Conservation (phyloP, 331 rosid genomes). For the Stylosanthes scabra region DNA sequence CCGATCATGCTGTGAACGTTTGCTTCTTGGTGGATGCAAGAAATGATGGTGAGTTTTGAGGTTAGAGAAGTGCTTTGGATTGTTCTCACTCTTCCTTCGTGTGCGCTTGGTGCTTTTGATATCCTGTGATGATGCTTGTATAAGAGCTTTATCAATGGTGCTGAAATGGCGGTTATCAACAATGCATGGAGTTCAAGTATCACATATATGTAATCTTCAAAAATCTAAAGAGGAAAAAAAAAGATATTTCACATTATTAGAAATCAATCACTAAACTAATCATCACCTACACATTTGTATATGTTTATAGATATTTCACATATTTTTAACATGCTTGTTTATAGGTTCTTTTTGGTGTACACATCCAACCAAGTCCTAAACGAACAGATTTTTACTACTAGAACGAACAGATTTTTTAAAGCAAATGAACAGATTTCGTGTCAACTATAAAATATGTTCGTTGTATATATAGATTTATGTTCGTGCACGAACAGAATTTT, state of each 20-base stretch:
- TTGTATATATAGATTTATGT: no score
- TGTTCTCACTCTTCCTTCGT: conserved; percentile 12
- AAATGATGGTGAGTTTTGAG: conserved; percentile 38
- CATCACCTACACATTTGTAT: no score
- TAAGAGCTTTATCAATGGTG: conserved; percentile 36
- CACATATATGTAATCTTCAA: conserved; percentile 20
- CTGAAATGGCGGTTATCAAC: conserved; percentile 36
- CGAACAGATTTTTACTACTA: no score
- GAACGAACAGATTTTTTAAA: no score
- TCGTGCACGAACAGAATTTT: no score
- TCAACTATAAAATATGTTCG: no score
- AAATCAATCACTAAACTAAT: no score
- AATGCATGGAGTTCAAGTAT: conserved; percentile 38
- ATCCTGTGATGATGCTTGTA: conserved; percentile 32
- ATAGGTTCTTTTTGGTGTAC: no score
- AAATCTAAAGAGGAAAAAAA: conserved; percentile 28
- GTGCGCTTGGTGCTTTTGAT: background rate
- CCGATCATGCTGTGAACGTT: conserved; percentile 46
- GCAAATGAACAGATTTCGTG: no score
- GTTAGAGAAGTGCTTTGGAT: conserved; percentile 38
- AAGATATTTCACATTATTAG: background rate
- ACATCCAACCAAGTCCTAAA: no score
- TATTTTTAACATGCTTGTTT: no score
- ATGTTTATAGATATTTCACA: no score
- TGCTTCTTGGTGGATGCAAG: conserved; percentile 50